phyloP scores from a whole-genome alignment of 805 yeast species.

The Cyberlindnera sargentensis region DNA sequence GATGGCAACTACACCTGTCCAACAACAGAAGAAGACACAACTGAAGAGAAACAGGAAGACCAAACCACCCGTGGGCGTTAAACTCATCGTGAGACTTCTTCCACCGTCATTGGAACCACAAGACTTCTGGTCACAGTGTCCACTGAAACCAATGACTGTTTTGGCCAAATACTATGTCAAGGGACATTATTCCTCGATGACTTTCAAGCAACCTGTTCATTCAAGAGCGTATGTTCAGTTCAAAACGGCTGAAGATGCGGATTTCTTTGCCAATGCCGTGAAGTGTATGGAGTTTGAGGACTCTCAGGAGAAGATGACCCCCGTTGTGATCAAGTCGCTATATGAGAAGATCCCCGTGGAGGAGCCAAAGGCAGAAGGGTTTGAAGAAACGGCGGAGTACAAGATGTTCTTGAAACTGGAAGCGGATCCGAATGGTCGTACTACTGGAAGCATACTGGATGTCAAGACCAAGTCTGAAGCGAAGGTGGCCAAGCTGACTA shows the following conservation, averaged over 20 bases:
- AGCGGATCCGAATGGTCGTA: no score
- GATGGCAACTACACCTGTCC: no score
- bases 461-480: slow-evolving; percentile 1
- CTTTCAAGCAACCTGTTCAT: slow-evolving; percentile 32
- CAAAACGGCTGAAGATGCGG: slow-evolving; percentile 22
- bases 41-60: background rate
- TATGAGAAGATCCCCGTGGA: slow-evolving; percentile 25
- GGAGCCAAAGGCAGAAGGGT: background rate
- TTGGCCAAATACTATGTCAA: slow-evolving; percentile 30
- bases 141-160: slow-evolving; percentile 7
- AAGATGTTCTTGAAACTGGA: slow-evolving; percentile 17
- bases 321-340: slow-evolving; percentile 31
- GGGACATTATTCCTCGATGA: slow-evolving; percentile 33
- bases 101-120: slow-evolving; percentile 33
- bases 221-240: slow-evolving; percentile 38
- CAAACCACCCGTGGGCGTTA: slow-evolving; percentile 9
- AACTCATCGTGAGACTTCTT: slow-evolving; percentile 32
- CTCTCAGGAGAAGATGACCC: slow-evolving; percentile 25
- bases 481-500: slow-evolving; percentile 2
- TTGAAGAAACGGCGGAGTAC: slow-evolving; percentile 17
- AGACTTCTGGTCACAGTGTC: slow-evolving; percentile 23
- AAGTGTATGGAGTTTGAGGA: slow-evolving; percentile 16
- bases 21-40: background rate
- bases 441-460: background rate
- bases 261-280: slow-evolving; percentile 23